Percentiles rank a stretch among this genome's conserved stretches.
Evolutionary conservation across 73 alveolate genomes (phyloP).

Genomic region (Paramecium octaurelia): DNA sequence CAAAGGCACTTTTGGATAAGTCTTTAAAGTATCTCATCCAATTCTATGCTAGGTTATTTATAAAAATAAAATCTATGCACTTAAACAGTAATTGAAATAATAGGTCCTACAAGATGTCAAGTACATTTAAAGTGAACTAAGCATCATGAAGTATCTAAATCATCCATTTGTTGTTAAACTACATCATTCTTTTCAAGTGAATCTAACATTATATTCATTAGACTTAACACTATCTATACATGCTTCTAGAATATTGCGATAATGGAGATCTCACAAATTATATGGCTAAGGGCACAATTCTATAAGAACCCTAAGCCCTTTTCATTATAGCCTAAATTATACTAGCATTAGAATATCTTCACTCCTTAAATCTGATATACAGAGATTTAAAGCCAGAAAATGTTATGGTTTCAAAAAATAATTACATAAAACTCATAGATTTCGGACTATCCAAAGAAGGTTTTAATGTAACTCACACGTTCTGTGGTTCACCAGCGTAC

Average conservation of each 20-base stretch:
- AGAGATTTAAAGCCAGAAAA: constrained; percentile 84
- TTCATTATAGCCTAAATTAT: constrained; percentile 71
- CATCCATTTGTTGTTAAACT: neutral
- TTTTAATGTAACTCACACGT: constrained; percentile 68
- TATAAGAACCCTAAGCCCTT: constrained; percentile 60
- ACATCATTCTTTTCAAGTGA: constrained; percentile 68
- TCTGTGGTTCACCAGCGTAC: constrained; percentile 77
- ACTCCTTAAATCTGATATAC: constrained; percentile 63
- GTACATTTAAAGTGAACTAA: neutral
- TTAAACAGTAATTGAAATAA: neutral
- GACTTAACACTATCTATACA: constrained; percentile 54
- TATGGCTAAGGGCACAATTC: constrained; percentile 22
- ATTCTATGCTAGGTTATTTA: neutral
- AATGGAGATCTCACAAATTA: constrained; percentile 69
- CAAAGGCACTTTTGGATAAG: neutral
- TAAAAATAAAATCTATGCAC: neutral
- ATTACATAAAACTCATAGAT: constrained; percentile 77
- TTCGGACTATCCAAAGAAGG: constrained; percentile 76
- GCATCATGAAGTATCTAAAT: neutral
- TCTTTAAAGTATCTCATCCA: neutral
- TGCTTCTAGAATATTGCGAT: constrained; percentile 74
- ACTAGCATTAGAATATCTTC: constrained; percentile 67
- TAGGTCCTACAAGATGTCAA: neutral
- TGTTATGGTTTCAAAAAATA: constrained; percentile 74
- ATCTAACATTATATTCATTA: constrained; percentile 55